Percentiles rank a stretch among this genome's conserved stretches.
These are phyloP conservation scores for Phragmites australis DNA, from an alignment of 176 grass and related monocot species.

Conservation along the genomic window DNA sequence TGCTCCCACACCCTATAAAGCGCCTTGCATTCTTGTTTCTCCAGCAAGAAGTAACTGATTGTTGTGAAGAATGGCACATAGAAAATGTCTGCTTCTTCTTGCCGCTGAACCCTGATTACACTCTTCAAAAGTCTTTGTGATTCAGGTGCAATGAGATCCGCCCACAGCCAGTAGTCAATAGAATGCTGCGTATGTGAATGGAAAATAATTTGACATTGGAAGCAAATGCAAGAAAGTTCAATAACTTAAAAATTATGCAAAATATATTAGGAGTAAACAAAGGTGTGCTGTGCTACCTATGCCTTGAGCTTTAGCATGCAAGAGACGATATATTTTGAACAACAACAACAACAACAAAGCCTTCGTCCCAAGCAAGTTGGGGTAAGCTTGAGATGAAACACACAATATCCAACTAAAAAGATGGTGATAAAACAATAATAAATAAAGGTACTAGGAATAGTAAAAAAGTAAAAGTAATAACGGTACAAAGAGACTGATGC, in stretches of 20 bases:
- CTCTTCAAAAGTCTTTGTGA: conserved; percentile 75
- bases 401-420: too few species aligned
- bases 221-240: conserved; percentile 8
- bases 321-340: not conserved
- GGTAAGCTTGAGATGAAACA: too few species aligned
- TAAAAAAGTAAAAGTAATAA: too few species aligned
- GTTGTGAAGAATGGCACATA: conserved; percentile 96
- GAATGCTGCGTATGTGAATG: conserved; percentile 71
- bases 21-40: conserved; percentile 98
- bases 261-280: not conserved
- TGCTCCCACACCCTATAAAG: conserved; percentile 98
- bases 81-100: conserved; percentile 95
- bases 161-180: conserved; percentile 98
- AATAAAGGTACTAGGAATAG: too few species aligned
- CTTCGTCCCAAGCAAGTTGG: too few species aligned
- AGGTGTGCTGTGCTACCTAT: not conserved
- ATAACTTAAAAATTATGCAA: not conserved
- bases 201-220: not conserved
- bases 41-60: conserved; percentile 92
- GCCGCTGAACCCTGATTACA: conserved; percentile 65
- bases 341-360: too few species aligned
- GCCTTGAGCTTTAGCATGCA: not conserved
- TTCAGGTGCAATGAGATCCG: conserved; percentile 86
- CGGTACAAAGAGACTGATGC: too few species aligned
- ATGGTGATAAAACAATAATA: too few species aligned